Percentiles rank a stretch among this genome's conserved stretches.
Evolutionary conservation across 2,329 filamentous ascomycete species (phyloP).

Genomic region (Sporothrix mexicana): DNA sequence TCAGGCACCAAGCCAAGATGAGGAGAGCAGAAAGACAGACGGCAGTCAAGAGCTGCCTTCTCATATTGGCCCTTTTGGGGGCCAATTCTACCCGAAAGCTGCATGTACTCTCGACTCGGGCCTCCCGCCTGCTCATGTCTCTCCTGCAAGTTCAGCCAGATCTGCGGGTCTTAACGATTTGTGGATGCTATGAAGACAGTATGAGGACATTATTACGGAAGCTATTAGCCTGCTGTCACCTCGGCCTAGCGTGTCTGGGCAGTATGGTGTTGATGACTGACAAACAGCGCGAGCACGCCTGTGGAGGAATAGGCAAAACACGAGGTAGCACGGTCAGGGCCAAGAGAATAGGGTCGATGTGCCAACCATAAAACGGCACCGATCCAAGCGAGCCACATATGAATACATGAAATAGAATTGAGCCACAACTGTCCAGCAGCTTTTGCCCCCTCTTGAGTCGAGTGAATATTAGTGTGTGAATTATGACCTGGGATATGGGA

Average conservation of each 20-base stretch:
- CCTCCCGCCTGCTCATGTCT: too few relatives aligned
- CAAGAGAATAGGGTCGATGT: too few relatives aligned
- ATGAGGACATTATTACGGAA: too few relatives aligned
- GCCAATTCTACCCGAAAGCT: neutral
- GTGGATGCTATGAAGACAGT: too few relatives aligned
- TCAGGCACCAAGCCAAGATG: neutral
- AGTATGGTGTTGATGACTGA: too few relatives aligned
- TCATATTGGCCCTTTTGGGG: neutral
- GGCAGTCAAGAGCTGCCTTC: neutral
- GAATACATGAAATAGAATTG: neutral
- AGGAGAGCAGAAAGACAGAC: neutral
- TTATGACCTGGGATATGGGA: neutral
- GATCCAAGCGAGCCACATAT: neutral
- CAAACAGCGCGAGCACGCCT: neutral
- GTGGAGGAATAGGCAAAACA: neutral
- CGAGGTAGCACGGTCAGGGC: neutral
- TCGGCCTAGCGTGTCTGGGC: neutral
- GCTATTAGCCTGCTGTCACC: neutral
- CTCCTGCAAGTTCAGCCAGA: conserved; percentile 1
- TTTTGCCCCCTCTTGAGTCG: neutral
- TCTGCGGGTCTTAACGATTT: neutral
- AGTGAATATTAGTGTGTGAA: neutral
- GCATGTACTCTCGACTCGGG: too few relatives aligned
- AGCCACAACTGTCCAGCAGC: neutral
- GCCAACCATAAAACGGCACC: too few relatives aligned